Evolutionary conservation across 1,284 basidiomycete genomes (phyloP), one percentile per base, ranked within the genome.

Genomic region (Moniliophthora roreri): DNA sequence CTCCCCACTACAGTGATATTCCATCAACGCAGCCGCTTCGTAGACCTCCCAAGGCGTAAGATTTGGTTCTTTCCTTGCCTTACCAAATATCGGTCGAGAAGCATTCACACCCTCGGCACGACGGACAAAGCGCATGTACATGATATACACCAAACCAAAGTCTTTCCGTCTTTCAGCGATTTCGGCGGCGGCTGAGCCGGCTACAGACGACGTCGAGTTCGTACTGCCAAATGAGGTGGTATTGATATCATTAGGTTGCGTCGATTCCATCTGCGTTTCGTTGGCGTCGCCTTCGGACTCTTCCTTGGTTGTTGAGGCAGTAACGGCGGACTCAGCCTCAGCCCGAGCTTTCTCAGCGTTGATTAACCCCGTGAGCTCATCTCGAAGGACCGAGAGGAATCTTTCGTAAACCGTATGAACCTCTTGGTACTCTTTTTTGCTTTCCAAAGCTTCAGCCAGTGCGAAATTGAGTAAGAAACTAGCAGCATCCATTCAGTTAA

Each of bases 1-100:
- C 44, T 94, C 93, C 64, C 95, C 93, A 55, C 89, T 93, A 68
- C 89, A 91, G 69, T 98, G 93, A 67, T 97, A 98, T 70, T 99
- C 96, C 84, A 96, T 92, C 62, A 96, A 69, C 0, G 96, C 97
- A 91, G 66, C 87, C 38, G 93, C 92, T 69, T 99, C 95, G 64
- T 90, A 97, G 0, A 95, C 88, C 65, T 95, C 91, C 95, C 96
- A 98, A 10, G 92, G 85, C 18, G 86, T 82, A 79, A 87, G 89
- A 11, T 6, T 32, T 18, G 85, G 80, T 61, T 95, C 93, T 66
- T 87, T 91, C 57, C 95, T 81, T 11, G 95, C 93, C 66, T 88
- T 89, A 26, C 80, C 82, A 65, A 99, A 99, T 1, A 95, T 76
- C 1, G 78, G 75, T 49, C 97, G 77, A 18, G 90, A 89, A 2